Evolutionary conservation across 345 rosid genomes (phyloP).

Genomic region (Eucalyptus pauciflora): DNA sequence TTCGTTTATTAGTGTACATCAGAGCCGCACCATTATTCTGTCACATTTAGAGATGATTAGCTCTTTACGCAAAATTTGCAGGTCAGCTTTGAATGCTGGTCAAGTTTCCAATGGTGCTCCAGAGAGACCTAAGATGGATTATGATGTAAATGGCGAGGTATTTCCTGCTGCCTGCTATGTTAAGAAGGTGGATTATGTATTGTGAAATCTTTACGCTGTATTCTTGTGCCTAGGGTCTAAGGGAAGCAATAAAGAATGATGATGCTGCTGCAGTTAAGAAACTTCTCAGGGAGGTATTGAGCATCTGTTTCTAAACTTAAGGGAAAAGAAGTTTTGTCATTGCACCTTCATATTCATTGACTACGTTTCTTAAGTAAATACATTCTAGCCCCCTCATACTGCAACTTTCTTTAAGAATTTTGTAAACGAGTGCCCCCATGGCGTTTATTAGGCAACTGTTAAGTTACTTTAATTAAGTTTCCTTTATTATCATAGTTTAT

Average conservation of each 20-base stretch:
- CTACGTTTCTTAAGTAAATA: not conserved
- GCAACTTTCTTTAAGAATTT: not conserved
- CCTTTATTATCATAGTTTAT: too few relatives aligned
- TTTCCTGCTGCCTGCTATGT: not conserved
- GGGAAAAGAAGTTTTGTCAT: not conserved
- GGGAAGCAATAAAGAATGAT: conserved; percentile 94
- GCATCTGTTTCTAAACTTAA: not conserved
- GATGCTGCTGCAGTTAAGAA: conserved; percentile 66
- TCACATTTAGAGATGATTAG: not conserved
- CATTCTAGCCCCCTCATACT: not conserved
- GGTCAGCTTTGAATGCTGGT: conserved; percentile 46
- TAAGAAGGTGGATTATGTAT: not conserved
- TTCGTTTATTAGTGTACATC: not conserved
- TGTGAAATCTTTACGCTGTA: not conserved
- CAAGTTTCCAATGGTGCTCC: conserved; percentile 15
- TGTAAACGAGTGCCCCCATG: not conserved
- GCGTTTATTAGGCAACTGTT: not conserved
- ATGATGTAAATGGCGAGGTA: conserved; percentile 92
- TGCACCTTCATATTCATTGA: not conserved
- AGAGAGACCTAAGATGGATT: conserved; percentile 52
- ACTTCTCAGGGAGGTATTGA: conserved; percentile 68
- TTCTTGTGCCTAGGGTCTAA: conserved; percentile 49
- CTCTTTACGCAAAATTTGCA: conserved; percentile 15
- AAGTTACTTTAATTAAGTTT: too few relatives aligned
- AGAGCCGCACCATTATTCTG: not conserved